phyloP scores from a whole-genome alignment of 2,329 filamentous ascomycete species.

The Aspergillus fumigatus region DNA sequence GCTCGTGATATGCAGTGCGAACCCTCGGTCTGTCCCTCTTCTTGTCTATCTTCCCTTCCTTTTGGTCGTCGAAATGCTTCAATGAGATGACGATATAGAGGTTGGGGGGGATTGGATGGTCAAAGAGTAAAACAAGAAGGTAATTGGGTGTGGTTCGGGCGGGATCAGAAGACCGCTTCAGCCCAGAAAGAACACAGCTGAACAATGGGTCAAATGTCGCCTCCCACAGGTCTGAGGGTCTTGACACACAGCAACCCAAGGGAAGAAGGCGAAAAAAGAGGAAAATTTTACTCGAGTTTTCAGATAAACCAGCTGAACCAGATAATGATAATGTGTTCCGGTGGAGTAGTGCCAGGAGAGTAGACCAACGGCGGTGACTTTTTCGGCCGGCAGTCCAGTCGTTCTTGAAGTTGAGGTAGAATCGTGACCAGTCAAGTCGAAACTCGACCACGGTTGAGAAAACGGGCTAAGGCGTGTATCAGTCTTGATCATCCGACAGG shows the following conservation, averaged over 20 bases:
- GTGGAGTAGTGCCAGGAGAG: conserved; percentile 21
- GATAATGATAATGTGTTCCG: conserved; percentile 9
- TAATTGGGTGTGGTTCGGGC: conserved; percentile 6
- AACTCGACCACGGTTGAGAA: conserved; percentile 29
- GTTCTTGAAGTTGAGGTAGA: conserved; percentile 1
- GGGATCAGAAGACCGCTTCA: conserved; percentile 16
- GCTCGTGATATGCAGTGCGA: background rate
- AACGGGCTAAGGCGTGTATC: conserved; percentile 22
- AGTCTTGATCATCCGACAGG: conserved; percentile 29
- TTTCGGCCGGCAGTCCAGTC: conserved; percentile 18
- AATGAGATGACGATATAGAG: conserved; percentile 1
- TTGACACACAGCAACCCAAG: conserved; percentile 16
- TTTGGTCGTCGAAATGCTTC: conserved; percentile 1
- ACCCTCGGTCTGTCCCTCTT: background rate
- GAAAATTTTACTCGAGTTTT: conserved; percentile 6
- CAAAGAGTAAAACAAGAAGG: background rate
- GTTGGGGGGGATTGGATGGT: background rate
- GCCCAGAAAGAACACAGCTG: conserved; percentile 20
- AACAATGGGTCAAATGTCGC: conserved; percentile 22
- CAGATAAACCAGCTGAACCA: conserved; percentile 13
- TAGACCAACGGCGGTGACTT: conserved; percentile 14
- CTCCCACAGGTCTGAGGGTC: conserved; percentile 9
- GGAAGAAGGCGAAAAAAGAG: conserved; percentile 3
- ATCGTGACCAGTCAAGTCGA: conserved; percentile 10
- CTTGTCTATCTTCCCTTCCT: conserved; percentile 1